Percentiles rank a stretch among this genome's conserved stretches.
Conservation (phyloP, 805 yeast species). For the Kluyveromyces wickerhamii region DNA sequence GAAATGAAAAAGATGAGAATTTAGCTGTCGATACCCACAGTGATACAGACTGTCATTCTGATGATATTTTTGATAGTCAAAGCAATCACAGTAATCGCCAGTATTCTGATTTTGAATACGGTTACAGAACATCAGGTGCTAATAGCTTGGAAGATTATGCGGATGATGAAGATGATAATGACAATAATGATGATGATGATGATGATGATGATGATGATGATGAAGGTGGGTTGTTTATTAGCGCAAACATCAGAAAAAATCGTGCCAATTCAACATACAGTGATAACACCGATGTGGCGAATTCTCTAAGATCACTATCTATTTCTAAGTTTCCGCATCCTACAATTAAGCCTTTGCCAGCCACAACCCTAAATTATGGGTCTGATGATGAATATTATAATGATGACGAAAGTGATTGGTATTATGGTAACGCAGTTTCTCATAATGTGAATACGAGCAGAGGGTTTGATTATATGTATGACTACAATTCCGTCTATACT, state of each 20-base stretch:
- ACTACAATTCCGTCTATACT: constrained; percentile 69
- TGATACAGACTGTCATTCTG: neutral
- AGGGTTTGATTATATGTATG: constrained; percentile 73
- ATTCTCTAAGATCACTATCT: constrained; percentile 4
- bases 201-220: constrained; percentile 27
- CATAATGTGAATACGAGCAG: constrained; percentile 66
- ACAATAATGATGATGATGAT: constrained; percentile 12
- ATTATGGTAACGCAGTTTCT: constrained; percentile 46
- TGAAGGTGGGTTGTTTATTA: constrained; percentile 28
- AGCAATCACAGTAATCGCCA: neutral
- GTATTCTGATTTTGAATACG: neutral
- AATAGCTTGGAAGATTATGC: neutral
- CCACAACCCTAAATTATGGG: constrained; percentile 77
- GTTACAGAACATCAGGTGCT: neutral
- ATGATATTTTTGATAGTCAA: neutral
- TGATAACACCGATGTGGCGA: constrained; percentile 1
- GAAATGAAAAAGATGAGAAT: constrained; percentile 20
- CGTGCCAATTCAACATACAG: constrained; percentile 8
- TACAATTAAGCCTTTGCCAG: constrained; percentile 74
- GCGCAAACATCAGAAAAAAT: constrained; percentile 25
- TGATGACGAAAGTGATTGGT: constrained; percentile 31
- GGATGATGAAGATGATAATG: constrained; percentile 6
- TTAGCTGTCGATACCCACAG: neutral
- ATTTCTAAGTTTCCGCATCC: constrained; percentile 22
- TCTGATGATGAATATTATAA: constrained; percentile 53